Evolutionary conservation across 2,329 filamentous ascomycete genomes (phyloP).

Genomic region (Sordariomycetes sp.): DNA sequence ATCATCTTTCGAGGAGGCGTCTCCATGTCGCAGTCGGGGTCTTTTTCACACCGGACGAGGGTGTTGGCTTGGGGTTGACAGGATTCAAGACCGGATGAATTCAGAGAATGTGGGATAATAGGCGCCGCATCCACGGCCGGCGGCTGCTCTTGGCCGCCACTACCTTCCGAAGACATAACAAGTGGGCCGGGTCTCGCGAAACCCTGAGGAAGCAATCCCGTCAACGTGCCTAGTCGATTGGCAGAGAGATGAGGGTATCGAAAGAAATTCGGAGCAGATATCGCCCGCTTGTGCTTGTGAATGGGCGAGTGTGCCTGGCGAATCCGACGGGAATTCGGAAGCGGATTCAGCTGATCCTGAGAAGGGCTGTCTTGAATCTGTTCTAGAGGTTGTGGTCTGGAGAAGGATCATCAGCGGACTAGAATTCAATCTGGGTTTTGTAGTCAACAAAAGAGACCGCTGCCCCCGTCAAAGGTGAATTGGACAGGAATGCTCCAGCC

Average conservation of each 20-base stretch:
- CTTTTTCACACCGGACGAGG: slow-evolving; percentile 6
- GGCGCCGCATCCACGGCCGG: background rate
- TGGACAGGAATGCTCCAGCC: background rate
- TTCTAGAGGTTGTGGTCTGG: background rate
- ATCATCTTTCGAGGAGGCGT: slow-evolving; percentile 60
- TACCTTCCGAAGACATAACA: background rate
- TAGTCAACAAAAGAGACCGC: background rate
- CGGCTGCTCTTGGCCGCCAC: background rate
- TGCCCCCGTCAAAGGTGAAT: background rate
- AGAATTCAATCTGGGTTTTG: background rate
- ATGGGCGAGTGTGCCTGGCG: background rate
- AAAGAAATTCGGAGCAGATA: slow-evolving; percentile 31
- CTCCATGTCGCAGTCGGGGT: slow-evolving; percentile 39
- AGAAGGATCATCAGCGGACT: background rate
- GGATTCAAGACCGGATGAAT: background rate
- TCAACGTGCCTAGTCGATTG: background rate
- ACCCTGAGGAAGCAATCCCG: background rate
- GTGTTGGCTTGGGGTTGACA: background rate
- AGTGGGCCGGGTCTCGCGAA: background rate
- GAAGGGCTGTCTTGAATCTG: background rate
- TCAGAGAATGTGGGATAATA: background rate
- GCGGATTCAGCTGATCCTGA: slow-evolving; percentile 1
- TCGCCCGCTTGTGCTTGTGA: slow-evolving; percentile 29
- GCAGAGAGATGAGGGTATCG: background rate
- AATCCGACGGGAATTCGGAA: background rate